These are phyloP conservation scores for Geotrichum aggregatum DNA, from an alignment of 1,139 yeast species.

Conservation along the genomic window DNA sequence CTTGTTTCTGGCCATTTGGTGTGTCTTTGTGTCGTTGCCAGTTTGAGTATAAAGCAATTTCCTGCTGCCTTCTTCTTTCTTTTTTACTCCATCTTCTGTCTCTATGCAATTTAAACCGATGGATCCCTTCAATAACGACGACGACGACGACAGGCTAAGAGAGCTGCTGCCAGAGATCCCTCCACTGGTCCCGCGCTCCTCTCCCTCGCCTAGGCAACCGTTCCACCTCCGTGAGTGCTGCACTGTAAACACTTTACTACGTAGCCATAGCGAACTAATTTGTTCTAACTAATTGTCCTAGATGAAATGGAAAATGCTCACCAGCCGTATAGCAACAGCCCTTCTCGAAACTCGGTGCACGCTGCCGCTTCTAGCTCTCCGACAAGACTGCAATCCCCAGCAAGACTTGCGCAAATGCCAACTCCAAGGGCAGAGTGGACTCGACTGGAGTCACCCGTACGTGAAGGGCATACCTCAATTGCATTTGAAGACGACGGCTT, in stretches of 20 bases:
- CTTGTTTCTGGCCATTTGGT: too few relatives aligned
- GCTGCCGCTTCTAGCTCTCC: slow-evolving; percentile 1
- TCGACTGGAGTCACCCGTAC: slow-evolving; percentile 32
- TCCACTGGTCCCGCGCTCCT: slow-evolving; percentile 23
- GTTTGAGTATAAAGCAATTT: too few relatives aligned
- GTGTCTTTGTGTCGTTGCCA: too few relatives aligned
- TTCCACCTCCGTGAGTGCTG: slow-evolving; percentile 29
- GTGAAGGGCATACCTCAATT: slow-evolving; percentile 29
- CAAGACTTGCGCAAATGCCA: slow-evolving; percentile 3
- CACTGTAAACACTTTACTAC: too few relatives aligned
- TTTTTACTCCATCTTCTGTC: too few relatives aligned
- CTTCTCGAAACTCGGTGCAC: slow-evolving; percentile 21
- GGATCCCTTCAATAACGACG: slow-evolving; percentile 8
- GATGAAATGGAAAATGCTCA: slow-evolving; percentile 3
- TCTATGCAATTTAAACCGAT: slow-evolving; percentile 4
- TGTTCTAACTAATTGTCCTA: too few relatives aligned
- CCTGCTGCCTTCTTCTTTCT: too few relatives aligned
- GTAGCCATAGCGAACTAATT: too few relatives aligned
- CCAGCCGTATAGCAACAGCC: slow-evolving; percentile 16
- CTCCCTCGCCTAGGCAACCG: slow-evolving; percentile 27
- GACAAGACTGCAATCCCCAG: slow-evolving; percentile 17
- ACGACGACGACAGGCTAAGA: slow-evolving; percentile 2
- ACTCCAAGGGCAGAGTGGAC: slow-evolving; percentile 32
- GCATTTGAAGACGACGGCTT: slow-evolving; percentile 23
- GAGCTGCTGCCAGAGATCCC: slow-evolving; percentile 15